Evolutionary conservation across 202 grass and related monocot species (phyloP).

Genomic region (Elaeis oleifera): DNA sequence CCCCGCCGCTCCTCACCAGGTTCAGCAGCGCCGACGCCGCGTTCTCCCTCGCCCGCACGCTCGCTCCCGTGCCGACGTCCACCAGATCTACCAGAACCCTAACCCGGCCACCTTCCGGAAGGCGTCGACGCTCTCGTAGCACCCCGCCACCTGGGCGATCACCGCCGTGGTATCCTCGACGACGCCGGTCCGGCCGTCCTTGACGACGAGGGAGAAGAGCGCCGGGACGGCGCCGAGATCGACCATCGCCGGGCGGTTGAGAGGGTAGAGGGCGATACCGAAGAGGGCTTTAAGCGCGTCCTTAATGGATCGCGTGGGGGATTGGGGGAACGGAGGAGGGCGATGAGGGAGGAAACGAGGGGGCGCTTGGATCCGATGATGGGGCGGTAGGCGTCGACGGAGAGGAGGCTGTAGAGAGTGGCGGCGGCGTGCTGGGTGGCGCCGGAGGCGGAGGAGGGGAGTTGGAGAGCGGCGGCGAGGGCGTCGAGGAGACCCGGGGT

Average conservation of each 20-base stretch:
- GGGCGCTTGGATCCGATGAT: slow-evolving; percentile 33
- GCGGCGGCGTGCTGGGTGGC: slow-evolving; percentile 63
- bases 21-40: slow-evolving; percentile 66
- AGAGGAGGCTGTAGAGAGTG: slow-evolving; percentile 65
- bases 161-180: slow-evolving; percentile 79
- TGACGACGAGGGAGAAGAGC: slow-evolving; percentile 63
- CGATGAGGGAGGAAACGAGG: slow-evolving; percentile 48
- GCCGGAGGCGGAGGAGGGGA: slow-evolving; percentile 4
- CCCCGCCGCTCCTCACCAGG: slow-evolving; percentile 59
- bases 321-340: slow-evolving; percentile 31
- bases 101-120: slow-evolving; percentile 54
- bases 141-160: slow-evolving; percentile 73
- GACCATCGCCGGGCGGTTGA: slow-evolving; percentile 41
- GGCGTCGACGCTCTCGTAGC: slow-evolving; percentile 54
- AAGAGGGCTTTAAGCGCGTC: slow-evolving; percentile 90
- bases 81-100: slow-evolving; percentile 66
- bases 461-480: slow-evolving; percentile 41
- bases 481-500: slow-evolving; percentile 54
- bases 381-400: slow-evolving; percentile 48
- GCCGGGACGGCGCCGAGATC: slow-evolving; percentile 42
- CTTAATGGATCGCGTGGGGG: slow-evolving; percentile 47
- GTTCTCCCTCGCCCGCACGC: slow-evolving; percentile 51
- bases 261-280: slow-evolving; percentile 48
- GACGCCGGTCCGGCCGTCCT: slow-evolving; percentile 45
- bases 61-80: slow-evolving; percentile 23